Base-by-base conservation (phyloP, 192 early-diverging fungal species). In the Dimargaris verticillata region DNA sequence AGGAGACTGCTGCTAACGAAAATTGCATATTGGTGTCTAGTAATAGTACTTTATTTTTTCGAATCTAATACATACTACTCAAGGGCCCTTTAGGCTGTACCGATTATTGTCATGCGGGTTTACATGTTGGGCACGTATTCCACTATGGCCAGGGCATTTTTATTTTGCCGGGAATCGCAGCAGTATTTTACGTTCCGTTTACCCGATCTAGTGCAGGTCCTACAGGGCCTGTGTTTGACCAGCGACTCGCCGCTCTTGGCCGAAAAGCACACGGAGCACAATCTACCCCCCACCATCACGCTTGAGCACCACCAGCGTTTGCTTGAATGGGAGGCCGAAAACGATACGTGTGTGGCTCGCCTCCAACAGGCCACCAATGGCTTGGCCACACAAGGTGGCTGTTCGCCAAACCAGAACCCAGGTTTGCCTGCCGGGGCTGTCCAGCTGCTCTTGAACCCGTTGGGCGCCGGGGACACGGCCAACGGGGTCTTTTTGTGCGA, bases 401-500 rank as follows among this genome's bases (percentile, higher is more conserved):
- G 33, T 7, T 7, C 33, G 3, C 33, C 33, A 7, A 38, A 38
- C 33, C 33, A 47, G 14, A 47, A n/a, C 12, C 17, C 46, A 15
- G 11, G 2, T n/a, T 20, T 20, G 17, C 20, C 17, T 47, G 14
- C 46, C 12, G 46, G 4, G 46, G 46, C 17, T 2, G 46, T 20
- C 15, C 29, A 50, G 0, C 53, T 63, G 46, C 25, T 64, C 20
- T 65, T 72, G 18, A 72, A 72, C 58, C 71, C 71, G 7, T 53
- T 72, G 45, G 71, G 71, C 25, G 71, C 70, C 10, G 70, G 70
- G 38, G 70, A 71, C 45, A 71, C 70, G 4, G 64, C 66, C 28
- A 73, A 68, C 53, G 68, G 68, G 0, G 66, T 70, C 1, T 67
- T 70, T 65, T 51, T 73, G n/a, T 70, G 65, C 62, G 41, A 46